Evolutionary conservation across 768 basidiomycete species (phyloP), one percentile per base, ranked within the genome.

Genomic region (Psilocybe cyanescens): DNA sequence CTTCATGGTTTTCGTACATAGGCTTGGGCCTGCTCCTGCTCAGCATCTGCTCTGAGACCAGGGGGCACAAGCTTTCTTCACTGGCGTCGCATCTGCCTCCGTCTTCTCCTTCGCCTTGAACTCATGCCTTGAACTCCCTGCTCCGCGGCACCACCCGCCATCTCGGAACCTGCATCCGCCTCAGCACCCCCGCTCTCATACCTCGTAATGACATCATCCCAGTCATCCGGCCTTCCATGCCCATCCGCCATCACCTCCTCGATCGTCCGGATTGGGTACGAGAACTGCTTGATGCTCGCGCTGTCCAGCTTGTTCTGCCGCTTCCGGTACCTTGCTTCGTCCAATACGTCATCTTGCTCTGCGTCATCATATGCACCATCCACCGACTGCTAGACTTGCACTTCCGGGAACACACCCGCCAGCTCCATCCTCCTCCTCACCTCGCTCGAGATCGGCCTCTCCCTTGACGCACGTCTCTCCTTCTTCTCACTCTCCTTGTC

Each of bases 381-480:
- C 67, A 58, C 58, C 59, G 30, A 64, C 63, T 2, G 58, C 65
- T 60, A 65, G 44, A 19, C 19, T 12, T 47, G 45, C 17, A 74
- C 68, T n/a, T 82, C 81, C 0, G 86, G 84, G 75, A 92, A 92
- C 45, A 93, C 78, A 33, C 86, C 83, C 8, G 76, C 74, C 31
- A 92, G 68, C 0, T 85, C 77, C 7, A 81, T 84, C 61, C 88
- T 76, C 67, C 76, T 79, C 64, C 85, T 76, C 19, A 79, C 83
- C 62, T 89, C 89, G 6, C 75, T 75, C 3, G 75, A 78, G 44
- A 77, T 73, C 53, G 78, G 76, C 57, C 81, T 84, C 69, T 81
- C 83, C 31, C 75, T 78, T 52, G 75, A 71, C 64, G 67, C 64
- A 66, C 63, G 65, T 68, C 69, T 70, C 63, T 74, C 72, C 33